Evolutionary conservation across 768 basidiomycete species (phyloP).

Genomic region (Termitomyces bulborhizus): DNA sequence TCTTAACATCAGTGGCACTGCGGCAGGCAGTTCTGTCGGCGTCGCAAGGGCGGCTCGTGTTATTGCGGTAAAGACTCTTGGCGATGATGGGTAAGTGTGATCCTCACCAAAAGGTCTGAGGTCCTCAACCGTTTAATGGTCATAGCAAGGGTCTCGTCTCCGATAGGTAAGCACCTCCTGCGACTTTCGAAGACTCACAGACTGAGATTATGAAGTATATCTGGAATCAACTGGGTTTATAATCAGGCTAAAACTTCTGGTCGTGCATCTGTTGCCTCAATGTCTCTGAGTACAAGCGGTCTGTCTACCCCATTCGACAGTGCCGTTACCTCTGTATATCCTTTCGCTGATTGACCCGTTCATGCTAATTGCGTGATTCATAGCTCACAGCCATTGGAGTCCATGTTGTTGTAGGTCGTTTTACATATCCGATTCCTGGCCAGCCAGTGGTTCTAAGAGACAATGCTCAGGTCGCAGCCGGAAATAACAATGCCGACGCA

Average conservation of each 20-base stretch:
- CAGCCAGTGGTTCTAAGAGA: neutral
- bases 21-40: conserved; percentile 27
- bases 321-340: neutral
- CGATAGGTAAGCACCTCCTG: neutral
- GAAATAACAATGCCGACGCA: conserved; percentile 6
- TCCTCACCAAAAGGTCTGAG: no score
- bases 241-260: neutral
- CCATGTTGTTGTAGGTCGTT: neutral
- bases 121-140: neutral
- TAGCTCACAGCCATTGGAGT: conserved; percentile 1
- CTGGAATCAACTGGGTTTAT: conserved; percentile 1
- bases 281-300: neutral
- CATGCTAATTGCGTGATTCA: neutral
- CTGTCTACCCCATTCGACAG: neutral
- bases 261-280: neutral
- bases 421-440: no score
- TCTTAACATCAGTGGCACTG: conserved; percentile 21
- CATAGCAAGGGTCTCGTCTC: neutral
- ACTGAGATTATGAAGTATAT: conserved; percentile 1
- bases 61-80: conserved; percentile 10
- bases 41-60: conserved; percentile 22
- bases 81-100: neutral
- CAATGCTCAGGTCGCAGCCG: conserved; percentile 9
- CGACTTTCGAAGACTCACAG: neutral
- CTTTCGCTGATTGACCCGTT: neutral